phyloP scores from a whole-genome alignment of 169 alveolate species.

The Cyclospora cayetanensis region DNA sequence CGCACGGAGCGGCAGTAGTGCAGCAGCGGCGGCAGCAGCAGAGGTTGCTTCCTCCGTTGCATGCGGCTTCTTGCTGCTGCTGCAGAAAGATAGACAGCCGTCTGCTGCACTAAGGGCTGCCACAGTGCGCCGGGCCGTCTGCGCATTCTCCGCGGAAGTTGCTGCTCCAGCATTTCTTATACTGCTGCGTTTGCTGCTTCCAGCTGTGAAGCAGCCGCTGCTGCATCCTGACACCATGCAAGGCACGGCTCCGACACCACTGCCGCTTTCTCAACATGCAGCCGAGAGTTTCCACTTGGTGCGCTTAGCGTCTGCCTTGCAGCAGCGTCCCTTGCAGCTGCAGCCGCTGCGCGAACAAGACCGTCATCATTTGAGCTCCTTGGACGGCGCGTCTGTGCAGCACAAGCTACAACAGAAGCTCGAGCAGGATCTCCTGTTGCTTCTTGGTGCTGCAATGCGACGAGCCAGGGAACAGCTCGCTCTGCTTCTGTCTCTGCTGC shows the following conservation, averaged over 20 bases:
- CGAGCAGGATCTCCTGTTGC: slow-evolving; percentile 39
- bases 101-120: neutral
- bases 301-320: slow-evolving; percentile 9
- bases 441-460: slow-evolving; percentile 21
- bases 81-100: neutral
- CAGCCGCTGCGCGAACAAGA: neutral
- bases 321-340: neutral
- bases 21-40: slow-evolving; percentile 61
- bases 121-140: neutral
- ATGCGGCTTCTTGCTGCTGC: slow-evolving; percentile 42
- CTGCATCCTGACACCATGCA: neutral
- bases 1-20: slow-evolving; percentile 12
- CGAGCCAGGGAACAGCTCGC: neutral
- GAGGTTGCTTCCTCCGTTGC: neutral
- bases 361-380: too few relatives aligned
- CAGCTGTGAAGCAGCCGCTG: slow-evolving; percentile 1
- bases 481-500: slow-evolving; percentile 6
- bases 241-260: slow-evolving; percentile 46
- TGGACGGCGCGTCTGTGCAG: too few relatives aligned
- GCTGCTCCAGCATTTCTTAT: slow-evolving; percentile 20
- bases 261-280: slow-evolving; percentile 37
- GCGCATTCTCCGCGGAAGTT: slow-evolving; percentile 12
- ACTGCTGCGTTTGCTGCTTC: slow-evolving; percentile 17
- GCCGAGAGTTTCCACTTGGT: slow-evolving; percentile 18
- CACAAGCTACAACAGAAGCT: slow-evolving; percentile 42